phyloP scores from a whole-genome alignment of 2,329 filamentous ascomycete genomes.

The Xylaria polymorpha region DNA sequence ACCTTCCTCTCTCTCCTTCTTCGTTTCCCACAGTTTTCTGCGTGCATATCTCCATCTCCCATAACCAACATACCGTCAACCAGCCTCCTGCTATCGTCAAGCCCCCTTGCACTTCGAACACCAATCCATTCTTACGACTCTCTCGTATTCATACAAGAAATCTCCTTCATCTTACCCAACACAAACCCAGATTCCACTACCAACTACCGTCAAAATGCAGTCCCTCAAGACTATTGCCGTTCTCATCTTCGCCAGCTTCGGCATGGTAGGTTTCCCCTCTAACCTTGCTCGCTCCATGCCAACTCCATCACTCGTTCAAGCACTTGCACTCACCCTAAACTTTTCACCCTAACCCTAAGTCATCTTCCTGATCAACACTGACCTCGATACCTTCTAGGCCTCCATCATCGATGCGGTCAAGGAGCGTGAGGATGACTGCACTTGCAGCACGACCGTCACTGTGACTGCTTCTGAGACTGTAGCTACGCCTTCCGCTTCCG shows the following conservation, averaged over 20 bases:
- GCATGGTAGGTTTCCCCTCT: constrained; percentile 45
- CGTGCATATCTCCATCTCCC: not conserved
- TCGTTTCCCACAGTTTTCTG: constrained; percentile 1
- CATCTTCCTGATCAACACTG: not conserved
- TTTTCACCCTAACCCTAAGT: not conserved
- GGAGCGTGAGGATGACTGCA: constrained; percentile 40
- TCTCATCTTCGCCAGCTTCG: constrained; percentile 42
- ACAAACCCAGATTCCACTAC: constrained; percentile 25
- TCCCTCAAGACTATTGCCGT: constrained; percentile 44
- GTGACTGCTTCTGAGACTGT: constrained; percentile 39
- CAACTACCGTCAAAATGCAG: constrained; percentile 45
- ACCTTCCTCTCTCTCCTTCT: constrained; percentile 20
- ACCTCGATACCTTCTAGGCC: constrained; percentile 34
- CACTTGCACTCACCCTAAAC: not conserved
- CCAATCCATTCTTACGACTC: not conserved
- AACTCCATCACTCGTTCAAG: constrained; percentile 13
- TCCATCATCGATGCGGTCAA: constrained; percentile 34
- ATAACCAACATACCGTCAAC: not conserved
- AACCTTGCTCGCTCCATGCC: not conserved
- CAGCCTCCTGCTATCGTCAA: constrained; percentile 16
- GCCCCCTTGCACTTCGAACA: not conserved
- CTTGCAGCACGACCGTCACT: constrained; percentile 40
- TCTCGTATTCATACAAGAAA: constrained; percentile 22
- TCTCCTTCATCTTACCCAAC: constrained; percentile 24
- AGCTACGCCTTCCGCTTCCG: constrained; percentile 6